phyloP scores from a whole-genome alignment of 352 stramenopile species.

The Phytophthora pistaciae region DNA sequence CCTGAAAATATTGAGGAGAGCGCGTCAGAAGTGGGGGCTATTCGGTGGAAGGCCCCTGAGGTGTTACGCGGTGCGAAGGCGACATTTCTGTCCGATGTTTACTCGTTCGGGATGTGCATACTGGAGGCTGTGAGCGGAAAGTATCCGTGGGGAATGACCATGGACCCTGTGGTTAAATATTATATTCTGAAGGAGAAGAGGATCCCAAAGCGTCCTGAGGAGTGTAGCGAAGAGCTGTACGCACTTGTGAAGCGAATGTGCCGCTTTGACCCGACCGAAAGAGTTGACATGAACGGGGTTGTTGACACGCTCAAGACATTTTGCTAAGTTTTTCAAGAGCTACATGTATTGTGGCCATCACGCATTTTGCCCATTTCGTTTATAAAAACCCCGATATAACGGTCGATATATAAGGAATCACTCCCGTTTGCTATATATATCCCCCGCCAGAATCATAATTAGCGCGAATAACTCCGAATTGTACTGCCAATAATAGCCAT shows the following conservation, averaged over 20 bases:
- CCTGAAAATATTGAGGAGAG: background rate
- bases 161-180: background rate
- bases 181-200: background rate
- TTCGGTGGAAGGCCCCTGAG: conserved; percentile 1
- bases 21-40: background rate
- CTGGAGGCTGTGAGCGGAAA: background rate
- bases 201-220: background rate
- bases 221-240: background rate
- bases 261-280: background rate
- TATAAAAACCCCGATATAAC: too few relatives aligned
- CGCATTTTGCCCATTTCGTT: too few relatives aligned
- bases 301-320: background rate
- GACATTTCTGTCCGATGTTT: background rate
- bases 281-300: background rate
- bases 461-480: too few relatives aligned
- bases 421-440: too few relatives aligned
- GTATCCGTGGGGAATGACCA: background rate
- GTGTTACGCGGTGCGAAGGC: background rate
- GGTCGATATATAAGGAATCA: too few relatives aligned
- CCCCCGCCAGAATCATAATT: too few relatives aligned
- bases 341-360: too few relatives aligned
- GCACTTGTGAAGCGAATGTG: background rate
- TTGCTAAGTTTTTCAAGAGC: background rate
- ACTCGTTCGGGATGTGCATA: conserved; percentile 2
- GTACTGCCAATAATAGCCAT: too few relatives aligned